Base-by-base conservation (phyloP, 345 rosid genomes). In the Noccaea caerulescens region DNA sequence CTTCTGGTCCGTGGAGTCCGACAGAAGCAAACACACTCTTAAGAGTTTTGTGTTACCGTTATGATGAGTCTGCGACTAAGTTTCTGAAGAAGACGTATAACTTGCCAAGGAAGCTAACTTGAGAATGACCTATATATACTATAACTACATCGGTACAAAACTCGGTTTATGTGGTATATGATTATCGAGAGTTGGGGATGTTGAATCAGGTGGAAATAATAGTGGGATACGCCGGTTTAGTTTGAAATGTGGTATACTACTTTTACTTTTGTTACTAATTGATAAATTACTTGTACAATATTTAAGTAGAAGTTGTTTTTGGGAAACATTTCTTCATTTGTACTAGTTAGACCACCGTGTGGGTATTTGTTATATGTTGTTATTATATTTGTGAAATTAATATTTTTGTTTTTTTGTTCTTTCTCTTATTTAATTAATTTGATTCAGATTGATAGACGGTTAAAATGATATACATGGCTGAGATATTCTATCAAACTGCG, bases 61-160 rank as follows among this genome's bases (percentile, higher is more conserved):
- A 78, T 63, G 99, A 94, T 16, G 96, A 89, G 58, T 70, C 77
- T 10, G 96, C 98, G 1, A 69, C 96, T 0, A 91, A 79, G 80
- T 94, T 91, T 80, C 89, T 94, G 3, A 94, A 94, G 86, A 94
- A 89, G 78, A 82, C 85, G 1, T 91, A 91, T 70, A 84, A 89
- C 82, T 82, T 91, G 81, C 97, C 98, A 1, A 93, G 76, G 83
- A 93, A 87, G 81, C 84, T 88, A 66, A 77, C 77, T 46, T 77
- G 56, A 76, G 23, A 45, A 27, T 41, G 30, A 58, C 12, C 14
- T 56, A 20, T 20, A 1, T 20, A 20, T 20, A 14, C 18, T 16
- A 10, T 6, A 27, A 6, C 45, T 59, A 36, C 18, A 7, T 4
- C 33, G 55, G 23, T 53, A 20, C 23, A 20, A 20, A 20, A 20